These are phyloP conservation scores for Botrytis aclada DNA, from an alignment of 2,329 filamentous ascomycete genomes.

Conservation along the genomic window DNA sequence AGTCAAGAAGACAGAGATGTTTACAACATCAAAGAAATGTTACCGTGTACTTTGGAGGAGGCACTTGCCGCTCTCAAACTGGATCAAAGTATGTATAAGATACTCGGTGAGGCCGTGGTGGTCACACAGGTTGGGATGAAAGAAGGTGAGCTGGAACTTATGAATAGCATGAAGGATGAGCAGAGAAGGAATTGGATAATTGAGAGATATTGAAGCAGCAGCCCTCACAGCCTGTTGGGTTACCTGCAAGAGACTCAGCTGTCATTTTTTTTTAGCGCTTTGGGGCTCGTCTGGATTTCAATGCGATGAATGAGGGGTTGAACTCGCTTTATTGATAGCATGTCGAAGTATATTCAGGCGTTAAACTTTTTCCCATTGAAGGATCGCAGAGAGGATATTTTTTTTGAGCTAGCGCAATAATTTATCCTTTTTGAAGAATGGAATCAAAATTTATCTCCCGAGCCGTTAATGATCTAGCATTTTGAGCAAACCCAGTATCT, in stretches of 20 bases:
- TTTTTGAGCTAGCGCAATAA: neutral
- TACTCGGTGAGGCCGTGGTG: slow-evolving; percentile 52
- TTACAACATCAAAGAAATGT: slow-evolving; percentile 51
- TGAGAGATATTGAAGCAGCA: slow-evolving; percentile 54
- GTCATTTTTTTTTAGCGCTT: neutral
- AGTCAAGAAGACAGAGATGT: slow-evolving; percentile 45
- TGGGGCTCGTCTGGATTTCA: neutral
- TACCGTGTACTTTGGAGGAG: slow-evolving; percentile 54
- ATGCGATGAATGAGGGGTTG: neutral
- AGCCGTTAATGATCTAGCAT: neutral
- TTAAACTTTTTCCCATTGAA: neutral
- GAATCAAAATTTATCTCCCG: neutral
- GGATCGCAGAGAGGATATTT: neutral
- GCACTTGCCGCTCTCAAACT: slow-evolving; percentile 51
- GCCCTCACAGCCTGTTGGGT: neutral
- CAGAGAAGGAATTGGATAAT: slow-evolving; percentile 58
- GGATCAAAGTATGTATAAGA: slow-evolving; percentile 46
- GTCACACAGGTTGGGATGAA: slow-evolving; percentile 58
- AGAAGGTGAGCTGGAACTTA: slow-evolving; percentile 52
- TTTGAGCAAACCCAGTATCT: neutral
- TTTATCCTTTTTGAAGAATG: neutral
- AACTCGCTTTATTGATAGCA: neutral
- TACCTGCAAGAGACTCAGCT: neutral
- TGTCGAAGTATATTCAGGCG: neutral
- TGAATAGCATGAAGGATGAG: slow-evolving; percentile 47